These are phyloP conservation scores for Saccharomyces paradoxus DNA, from an alignment of 805 yeast genomes.

Conservation along the genomic window DNA sequence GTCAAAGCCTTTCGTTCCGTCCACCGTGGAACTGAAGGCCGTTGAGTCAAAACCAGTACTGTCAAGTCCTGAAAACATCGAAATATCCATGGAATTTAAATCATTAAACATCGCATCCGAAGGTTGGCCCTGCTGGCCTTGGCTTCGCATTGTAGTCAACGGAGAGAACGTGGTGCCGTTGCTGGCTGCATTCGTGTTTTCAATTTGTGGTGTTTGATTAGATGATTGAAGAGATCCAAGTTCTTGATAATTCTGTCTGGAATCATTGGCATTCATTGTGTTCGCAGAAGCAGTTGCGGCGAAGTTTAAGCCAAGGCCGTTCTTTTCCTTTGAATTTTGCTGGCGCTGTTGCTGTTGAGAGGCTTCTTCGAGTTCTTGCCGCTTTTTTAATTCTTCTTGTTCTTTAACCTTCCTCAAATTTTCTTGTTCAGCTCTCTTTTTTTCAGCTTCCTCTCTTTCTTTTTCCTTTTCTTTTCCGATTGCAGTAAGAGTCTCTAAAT, in stretches of 20 bases:
- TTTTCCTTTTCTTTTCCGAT: conserved; percentile 28
- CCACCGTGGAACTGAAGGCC: conserved; percentile 7
- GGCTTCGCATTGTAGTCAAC: conserved; percentile 9
- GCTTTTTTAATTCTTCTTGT: conserved; percentile 8
- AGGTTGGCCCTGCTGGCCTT: conserved; percentile 18
- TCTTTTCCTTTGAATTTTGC: background rate
- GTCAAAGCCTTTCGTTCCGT: conserved; percentile 3
- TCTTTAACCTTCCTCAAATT: conserved; percentile 15
- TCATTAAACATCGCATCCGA: conserved; percentile 11
- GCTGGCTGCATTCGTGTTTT: conserved; percentile 1
- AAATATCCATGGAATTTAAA: conserved; percentile 24
- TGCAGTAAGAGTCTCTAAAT: conserved; percentile 22
- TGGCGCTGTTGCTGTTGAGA: conserved; percentile 5
- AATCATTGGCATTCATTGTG: background rate
- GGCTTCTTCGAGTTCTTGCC: conserved; percentile 5
- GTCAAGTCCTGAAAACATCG: conserved; percentile 28
- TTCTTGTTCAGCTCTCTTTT: conserved; percentile 24
- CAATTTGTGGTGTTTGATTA: conserved; percentile 2
- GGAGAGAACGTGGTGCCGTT: conserved; percentile 1
- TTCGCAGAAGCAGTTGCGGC: background rate
- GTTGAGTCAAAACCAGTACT: conserved; percentile 24
- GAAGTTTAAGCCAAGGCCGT: conserved; percentile 5
- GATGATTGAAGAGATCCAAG: conserved; percentile 1
- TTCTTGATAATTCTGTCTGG: background rate
- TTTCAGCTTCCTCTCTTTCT: conserved; percentile 23